Conservation (phyloP, 2,329 filamentous ascomycete genomes). For the Cladophialophora bantiana region DNA sequence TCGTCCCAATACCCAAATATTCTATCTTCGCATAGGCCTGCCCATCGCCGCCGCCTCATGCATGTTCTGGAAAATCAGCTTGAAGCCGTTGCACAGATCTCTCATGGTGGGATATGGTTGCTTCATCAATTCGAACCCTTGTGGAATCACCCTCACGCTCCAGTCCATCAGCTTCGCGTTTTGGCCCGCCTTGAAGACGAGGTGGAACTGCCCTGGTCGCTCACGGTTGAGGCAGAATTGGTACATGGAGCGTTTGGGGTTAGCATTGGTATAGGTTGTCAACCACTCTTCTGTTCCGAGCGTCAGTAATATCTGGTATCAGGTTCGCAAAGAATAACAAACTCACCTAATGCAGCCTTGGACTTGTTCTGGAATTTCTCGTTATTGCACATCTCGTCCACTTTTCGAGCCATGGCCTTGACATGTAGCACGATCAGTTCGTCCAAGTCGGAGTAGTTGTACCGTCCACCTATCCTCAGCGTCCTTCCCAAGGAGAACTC, state of each 20-base stretch:
- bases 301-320: conserved; percentile 18
- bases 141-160: conserved; percentile 88
- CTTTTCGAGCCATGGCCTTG: conserved; percentile 96
- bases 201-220: conserved; percentile 90
- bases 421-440: conserved; percentile 97
- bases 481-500: conserved; percentile 91
- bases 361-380: conserved; percentile 90
- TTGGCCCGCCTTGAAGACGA: conserved; percentile 93
- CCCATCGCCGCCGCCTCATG: conserved; percentile 28
- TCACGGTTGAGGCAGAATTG: conserved; percentile 94
- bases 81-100: conserved; percentile 96
- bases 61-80: conserved; percentile 78
- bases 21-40: conserved; percentile 25
- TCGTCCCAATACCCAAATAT: neutral
- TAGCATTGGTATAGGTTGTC: conserved; percentile 93
- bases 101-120: conserved; percentile 93
- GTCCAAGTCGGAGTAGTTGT: conserved; percentile 93
- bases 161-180: conserved; percentile 76
- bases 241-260: conserved; percentile 91
- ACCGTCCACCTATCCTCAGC: conserved; percentile 84
- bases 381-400: conserved; percentile 92
- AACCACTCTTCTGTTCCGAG: conserved; percentile 83
- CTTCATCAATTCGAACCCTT: conserved; percentile 89
- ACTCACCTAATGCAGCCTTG: conserved; percentile 82
- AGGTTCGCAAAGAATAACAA: conserved; percentile 16